phyloP scores from a whole-genome alignment of 1,284 basidiomycete species.

The Cutaneotrichosporon cyanovorans region DNA sequence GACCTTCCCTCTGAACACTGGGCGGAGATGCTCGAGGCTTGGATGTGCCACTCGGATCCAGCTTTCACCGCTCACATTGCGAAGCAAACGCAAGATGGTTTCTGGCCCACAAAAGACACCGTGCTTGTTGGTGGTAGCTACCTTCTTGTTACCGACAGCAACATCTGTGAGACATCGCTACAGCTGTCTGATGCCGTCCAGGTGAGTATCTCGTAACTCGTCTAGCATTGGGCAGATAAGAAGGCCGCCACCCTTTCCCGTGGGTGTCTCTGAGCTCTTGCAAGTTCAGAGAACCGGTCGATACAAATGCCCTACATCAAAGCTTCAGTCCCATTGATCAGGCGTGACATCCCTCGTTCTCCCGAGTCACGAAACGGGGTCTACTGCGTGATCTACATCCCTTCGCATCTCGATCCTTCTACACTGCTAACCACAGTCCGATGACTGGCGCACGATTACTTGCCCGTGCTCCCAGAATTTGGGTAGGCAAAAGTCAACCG shows the following conservation, averaged over 20 bases:
- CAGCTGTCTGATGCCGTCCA: conserved; percentile 49
- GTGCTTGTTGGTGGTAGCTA: conserved; percentile 80
- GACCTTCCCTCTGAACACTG: conserved; percentile 92
- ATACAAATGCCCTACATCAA: conserved; percentile 79
- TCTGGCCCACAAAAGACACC: conserved; percentile 66
- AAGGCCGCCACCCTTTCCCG: conserved; percentile 73
- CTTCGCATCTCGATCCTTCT: conserved; percentile 12
- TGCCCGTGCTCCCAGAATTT: conserved; percentile 71
- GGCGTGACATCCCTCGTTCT: conserved; percentile 67
- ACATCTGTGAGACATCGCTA: conserved; percentile 55
- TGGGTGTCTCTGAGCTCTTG: conserved; percentile 28
- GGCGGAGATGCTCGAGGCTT: conserved; percentile 92
- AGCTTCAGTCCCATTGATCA: conserved; percentile 14
- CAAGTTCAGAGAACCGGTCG: conserved; percentile 56
- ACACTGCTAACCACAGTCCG: conserved; percentile 37
- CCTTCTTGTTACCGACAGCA: conserved; percentile 61
- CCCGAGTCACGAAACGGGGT: conserved; percentile 57
- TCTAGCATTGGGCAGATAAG: conserved; percentile 50
- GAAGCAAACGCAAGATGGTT: conserved; percentile 59
- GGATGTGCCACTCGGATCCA: conserved; percentile 96
- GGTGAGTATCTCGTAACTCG: conserved; percentile 51
- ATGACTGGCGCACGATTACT: conserved; percentile 58
- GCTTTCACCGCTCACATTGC: conserved; percentile 62
- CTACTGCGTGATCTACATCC: conserved; percentile 72
- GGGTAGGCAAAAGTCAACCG: conserved; percentile 53